phyloP scores from a whole-genome alignment of 208 protist genomes.

The Trypanosoma rangeli region DNA sequence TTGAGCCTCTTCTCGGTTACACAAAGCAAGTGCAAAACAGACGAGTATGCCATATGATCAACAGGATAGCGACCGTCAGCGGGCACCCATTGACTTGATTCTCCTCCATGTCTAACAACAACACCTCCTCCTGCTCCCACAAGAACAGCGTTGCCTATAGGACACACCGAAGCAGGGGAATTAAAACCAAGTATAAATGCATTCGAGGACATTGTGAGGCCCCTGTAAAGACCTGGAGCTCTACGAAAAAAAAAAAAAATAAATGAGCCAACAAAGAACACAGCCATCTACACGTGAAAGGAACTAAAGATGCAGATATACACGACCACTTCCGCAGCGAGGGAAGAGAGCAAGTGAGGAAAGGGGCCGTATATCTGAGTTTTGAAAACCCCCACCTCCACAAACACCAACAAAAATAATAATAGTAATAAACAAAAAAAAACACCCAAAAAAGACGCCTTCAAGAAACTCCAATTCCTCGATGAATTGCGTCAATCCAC shows the following conservation, averaged over 20 bases:
- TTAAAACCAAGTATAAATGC: conserved; percentile 42
- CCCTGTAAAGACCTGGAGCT: not conserved
- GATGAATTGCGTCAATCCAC: conserved; percentile 80
- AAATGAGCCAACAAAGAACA: not conserved
- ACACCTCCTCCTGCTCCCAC: conserved; percentile 49
- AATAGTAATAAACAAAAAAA: conserved; percentile 17
- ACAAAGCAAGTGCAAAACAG: conserved; percentile 38
- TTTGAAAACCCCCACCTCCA: not conserved
- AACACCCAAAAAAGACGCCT: not conserved
- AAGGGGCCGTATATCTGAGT: too few species aligned
- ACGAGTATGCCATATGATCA: conserved; percentile 44
- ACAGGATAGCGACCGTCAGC: conserved; percentile 49
- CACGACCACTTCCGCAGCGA: not conserved
- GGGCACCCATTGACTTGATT: conserved; percentile 54
- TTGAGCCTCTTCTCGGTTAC: conserved; percentile 53
- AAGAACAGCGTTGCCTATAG: conserved; percentile 34
- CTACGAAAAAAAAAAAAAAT: conserved; percentile 24
- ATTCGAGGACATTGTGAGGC: conserved; percentile 12
- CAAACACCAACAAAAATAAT: not conserved
- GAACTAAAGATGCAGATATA: not conserved
- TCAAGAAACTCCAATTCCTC: conserved; percentile 69
- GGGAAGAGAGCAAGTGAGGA: not conserved
- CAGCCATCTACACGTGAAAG: not conserved
- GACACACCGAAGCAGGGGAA: conserved; percentile 26
- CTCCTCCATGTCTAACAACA: conserved; percentile 26